A percentile compares a stretch with the other conserved stretches of the same genome.
phyloP scores from a whole-genome alignment of 164 flowering plant genomes.

The Euptelea pleiosperma region DNA sequence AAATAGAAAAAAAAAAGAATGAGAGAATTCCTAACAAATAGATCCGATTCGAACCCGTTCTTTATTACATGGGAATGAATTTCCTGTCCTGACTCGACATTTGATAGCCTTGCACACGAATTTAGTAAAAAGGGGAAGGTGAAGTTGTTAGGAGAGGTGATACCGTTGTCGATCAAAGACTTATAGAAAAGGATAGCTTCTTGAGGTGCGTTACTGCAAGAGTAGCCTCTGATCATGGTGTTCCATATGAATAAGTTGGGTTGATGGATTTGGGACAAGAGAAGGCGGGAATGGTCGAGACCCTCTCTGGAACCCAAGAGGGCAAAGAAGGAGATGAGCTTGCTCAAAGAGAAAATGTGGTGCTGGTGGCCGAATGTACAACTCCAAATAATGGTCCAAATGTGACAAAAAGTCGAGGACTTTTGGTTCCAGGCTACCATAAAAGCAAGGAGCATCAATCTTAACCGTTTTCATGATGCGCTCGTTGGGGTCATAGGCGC shows the following conservation, averaged over 20 bases:
- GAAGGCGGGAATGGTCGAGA: slow-evolving; percentile 14
- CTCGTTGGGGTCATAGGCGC: no score
- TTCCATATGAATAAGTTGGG: slow-evolving; percentile 25
- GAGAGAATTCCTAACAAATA: slow-evolving; percentile 19
- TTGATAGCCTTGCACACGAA: slow-evolving; percentile 17
- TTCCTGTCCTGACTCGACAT: slow-evolving; percentile 8
- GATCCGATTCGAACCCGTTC: slow-evolving; percentile 22
- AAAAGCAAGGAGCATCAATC: no score
- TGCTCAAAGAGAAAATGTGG: slow-evolving; percentile 11
- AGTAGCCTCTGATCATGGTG: slow-evolving; percentile 26
- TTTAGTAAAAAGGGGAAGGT: slow-evolving; percentile 24
- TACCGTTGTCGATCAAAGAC: slow-evolving; percentile 11
- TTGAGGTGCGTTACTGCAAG: slow-evolving; percentile 18
- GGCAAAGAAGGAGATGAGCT: slow-evolving; percentile 23
- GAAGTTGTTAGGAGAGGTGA: slow-evolving; percentile 16
- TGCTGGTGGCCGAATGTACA: slow-evolving; percentile 9
- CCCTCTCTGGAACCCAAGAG: slow-evolving; percentile 15
- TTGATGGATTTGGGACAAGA: slow-evolving; percentile 13
- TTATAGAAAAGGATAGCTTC: slow-evolving; percentile 15
- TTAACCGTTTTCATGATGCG: no score
- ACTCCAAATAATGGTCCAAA: no score
- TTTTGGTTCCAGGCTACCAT: no score
- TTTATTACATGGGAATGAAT: slow-evolving; percentile 18
- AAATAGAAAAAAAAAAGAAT: slow-evolving; percentile 12
- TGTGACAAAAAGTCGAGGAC: no score